A percentile compares a stretch with the other conserved stretches of the same genome.
Conservation (phyloP, 2,329 filamentous ascomycete species). For the Rhexocercosporidium sp. region DNA sequence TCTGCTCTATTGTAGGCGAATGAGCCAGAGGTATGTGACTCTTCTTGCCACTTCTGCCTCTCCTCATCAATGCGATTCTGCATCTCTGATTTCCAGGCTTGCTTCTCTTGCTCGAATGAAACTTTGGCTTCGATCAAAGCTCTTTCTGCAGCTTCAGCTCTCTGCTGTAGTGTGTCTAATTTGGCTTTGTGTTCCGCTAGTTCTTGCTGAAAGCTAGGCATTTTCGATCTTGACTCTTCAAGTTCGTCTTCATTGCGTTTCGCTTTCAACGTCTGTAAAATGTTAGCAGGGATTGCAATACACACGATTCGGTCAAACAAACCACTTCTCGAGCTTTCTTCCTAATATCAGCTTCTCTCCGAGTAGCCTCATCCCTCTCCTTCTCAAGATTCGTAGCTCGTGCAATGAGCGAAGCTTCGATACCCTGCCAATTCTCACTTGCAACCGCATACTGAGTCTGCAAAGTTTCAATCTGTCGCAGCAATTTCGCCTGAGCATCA, state of each 20-base stretch:
- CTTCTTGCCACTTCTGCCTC: slow-evolving; percentile 61
- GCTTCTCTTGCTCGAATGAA: slow-evolving; percentile 63
- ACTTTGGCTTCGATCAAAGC: slow-evolving; percentile 63
- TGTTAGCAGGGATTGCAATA: slow-evolving; percentile 36
- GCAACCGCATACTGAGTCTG: slow-evolving; percentile 95
- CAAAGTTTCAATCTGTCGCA: slow-evolving; percentile 92
- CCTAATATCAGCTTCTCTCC: slow-evolving; percentile 84
- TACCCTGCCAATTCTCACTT: slow-evolving; percentile 96
- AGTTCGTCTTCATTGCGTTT: slow-evolving; percentile 77
- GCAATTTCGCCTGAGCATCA: slow-evolving; percentile 84
- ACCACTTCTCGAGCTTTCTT: slow-evolving; percentile 88
- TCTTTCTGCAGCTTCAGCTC: slow-evolving; percentile 69
- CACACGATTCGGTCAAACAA: slow-evolving; percentile 44
- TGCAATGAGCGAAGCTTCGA: slow-evolving; percentile 83
- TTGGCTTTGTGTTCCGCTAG: slow-evolving; percentile 63
- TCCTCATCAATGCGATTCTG: slow-evolving; percentile 69
- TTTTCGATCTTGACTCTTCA: slow-evolving; percentile 68
- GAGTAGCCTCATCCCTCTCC: slow-evolving; percentile 85
- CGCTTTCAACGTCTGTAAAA: slow-evolving; percentile 64
- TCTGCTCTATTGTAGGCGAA: slow-evolving; percentile 41
- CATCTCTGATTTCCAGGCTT: slow-evolving; percentile 60
- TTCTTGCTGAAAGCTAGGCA: slow-evolving; percentile 69
- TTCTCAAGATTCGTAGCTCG: slow-evolving; percentile 81
- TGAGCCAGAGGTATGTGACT: slow-evolving; percentile 40
- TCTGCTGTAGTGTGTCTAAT: slow-evolving; percentile 65